Evolutionary conservation across 371 early-diverging fungal genomes (phyloP).

Genomic region (Apophysomyces ossiformis): DNA sequence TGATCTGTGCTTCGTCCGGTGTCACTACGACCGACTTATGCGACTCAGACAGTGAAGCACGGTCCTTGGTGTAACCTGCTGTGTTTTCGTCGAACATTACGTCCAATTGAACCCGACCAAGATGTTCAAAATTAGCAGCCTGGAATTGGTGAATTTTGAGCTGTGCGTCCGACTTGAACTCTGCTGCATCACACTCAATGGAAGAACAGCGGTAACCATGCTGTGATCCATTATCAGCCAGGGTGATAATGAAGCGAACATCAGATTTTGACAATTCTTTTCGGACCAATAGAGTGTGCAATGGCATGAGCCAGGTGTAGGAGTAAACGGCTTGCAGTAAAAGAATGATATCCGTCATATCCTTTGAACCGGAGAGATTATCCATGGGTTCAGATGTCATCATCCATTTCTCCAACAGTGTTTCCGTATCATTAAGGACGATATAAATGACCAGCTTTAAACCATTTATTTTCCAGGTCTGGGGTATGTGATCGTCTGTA

Average conservation of each 20-base stretch:
- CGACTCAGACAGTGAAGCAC: constrained; percentile 24
- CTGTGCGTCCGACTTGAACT: constrained; percentile 48
- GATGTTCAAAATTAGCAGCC: constrained; percentile 34
- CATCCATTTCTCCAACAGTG: constrained; percentile 25
- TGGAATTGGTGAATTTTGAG: constrained; percentile 49
- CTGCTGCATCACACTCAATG: constrained; percentile 27
- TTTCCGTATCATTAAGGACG: neutral
- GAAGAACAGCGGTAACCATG: constrained; percentile 22
- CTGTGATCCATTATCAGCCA: constrained; percentile 15
- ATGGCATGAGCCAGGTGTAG: constrained; percentile 62
- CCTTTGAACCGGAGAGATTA: constrained; percentile 13
- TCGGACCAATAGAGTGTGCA: constrained; percentile 47
- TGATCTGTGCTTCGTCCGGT: constrained; percentile 6
- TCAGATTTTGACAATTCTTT: constrained; percentile 25
- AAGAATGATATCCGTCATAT: constrained; percentile 58
- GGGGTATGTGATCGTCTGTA: constrained; percentile 20
- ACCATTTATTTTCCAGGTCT: neutral
- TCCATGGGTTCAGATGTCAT: constrained; percentile 19
- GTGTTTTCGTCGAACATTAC: constrained; percentile 46
- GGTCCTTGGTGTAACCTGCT: constrained; percentile 27
- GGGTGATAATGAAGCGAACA: constrained; percentile 30
- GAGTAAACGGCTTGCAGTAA: constrained; percentile 68
- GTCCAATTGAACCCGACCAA: constrained; percentile 32
- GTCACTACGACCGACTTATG: constrained; percentile 3
- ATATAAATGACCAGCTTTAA: constrained; percentile 9